phyloP scores from a whole-genome alignment of 176 grass and related monocot genomes.

The Oryza coarctata region DNA sequence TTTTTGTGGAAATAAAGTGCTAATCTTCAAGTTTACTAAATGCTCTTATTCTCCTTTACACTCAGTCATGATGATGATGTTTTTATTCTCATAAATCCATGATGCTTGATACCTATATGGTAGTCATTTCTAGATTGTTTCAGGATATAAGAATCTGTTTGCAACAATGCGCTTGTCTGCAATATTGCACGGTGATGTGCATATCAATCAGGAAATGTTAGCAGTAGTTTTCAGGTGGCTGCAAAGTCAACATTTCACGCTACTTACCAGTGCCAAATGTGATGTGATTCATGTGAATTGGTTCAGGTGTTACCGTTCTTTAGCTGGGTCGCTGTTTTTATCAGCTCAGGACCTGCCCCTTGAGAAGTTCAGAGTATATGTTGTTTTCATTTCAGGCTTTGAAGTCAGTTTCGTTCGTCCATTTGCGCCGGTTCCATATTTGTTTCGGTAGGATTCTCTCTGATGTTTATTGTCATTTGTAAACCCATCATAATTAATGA shows the following conservation, averaged over 20 bases:
- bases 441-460: not conserved
- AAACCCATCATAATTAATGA: too few species aligned
- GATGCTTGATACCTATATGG: not conserved
- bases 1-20: conserved; percentile 26
- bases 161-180: not conserved
- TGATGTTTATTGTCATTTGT: too few species aligned
- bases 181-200: not conserved
- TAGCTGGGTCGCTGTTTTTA: not conserved
- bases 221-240: not conserved
- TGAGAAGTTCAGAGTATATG: not conserved
- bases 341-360: not conserved
- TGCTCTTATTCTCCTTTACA: conserved; percentile 1
- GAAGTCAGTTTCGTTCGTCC: not conserved
- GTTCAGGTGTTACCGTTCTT: not conserved
- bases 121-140: not conserved
- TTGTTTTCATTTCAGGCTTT: conserved; percentile 3
- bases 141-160: not conserved
- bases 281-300: not conserved
- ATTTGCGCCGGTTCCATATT: too few species aligned
- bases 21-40: conserved; percentile 28
- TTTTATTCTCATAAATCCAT: not conserved
- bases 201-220: not conserved
- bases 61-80: not conserved
- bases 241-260: not conserved
- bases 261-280: not conserved